phyloP scores from a whole-genome alignment of 495 filamentous ascomycete species.

The Xylaria flabelliformis region DNA sequence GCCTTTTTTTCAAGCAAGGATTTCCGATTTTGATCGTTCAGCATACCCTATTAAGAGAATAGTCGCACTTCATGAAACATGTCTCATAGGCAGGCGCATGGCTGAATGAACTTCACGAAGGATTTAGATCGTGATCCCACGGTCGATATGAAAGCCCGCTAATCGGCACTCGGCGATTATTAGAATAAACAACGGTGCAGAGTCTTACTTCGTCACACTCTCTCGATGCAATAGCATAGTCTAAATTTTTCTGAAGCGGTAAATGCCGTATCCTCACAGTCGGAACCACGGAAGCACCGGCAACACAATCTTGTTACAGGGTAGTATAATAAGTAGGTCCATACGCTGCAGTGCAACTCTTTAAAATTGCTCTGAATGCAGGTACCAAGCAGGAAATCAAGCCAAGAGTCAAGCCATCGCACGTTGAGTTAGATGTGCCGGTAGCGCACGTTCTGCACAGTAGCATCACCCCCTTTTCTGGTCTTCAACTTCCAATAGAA shows the following conservation, averaged over 20 bases:
- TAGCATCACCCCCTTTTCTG: constrained; percentile 5
- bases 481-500: neutral
- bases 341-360: neutral
- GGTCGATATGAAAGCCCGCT: neutral
- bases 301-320: neutral
- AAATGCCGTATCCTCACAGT: constrained; percentile 2
- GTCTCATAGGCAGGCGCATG: neutral
- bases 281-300: constrained; percentile 7
- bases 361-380: constrained; percentile 1
- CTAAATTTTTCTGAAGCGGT: neutral
- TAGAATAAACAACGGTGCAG: neutral
- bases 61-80: neutral
- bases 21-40: constrained; percentile 3
- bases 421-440: neutral
- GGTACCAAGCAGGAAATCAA: neutral
- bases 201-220: neutral
- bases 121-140: neutral
- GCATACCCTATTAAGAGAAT: neutral
- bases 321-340: neutral
- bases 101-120: neutral
- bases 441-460: neutral
- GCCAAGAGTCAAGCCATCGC: neutral
- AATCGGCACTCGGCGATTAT: too few species aligned
- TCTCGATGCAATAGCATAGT: neutral
- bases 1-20: neutral